These are phyloP conservation scores for Colletotrichum limetticola DNA, from an alignment of 2,329 filamentous ascomycete species.

Conservation along the genomic window DNA sequence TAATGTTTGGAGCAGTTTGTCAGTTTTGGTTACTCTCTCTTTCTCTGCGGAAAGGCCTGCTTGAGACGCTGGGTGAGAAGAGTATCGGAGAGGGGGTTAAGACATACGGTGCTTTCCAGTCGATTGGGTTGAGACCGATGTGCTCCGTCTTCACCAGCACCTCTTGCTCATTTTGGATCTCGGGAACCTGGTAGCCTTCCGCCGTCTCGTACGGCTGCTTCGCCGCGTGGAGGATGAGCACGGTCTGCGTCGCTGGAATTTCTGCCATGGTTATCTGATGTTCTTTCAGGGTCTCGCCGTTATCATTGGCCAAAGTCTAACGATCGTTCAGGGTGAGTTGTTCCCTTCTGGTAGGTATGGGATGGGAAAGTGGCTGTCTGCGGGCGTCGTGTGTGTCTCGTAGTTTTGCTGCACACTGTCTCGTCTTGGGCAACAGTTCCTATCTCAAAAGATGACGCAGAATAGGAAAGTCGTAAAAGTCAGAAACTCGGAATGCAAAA, in stretches of 20 bases:
- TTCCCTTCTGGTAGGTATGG: neutral
- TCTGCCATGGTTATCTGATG: constrained; percentile 20
- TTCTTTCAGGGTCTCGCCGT: neutral
- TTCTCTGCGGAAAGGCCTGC: neutral
- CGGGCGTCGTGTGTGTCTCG: neutral
- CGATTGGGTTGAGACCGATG: constrained; percentile 81
- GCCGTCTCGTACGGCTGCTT: constrained; percentile 61
- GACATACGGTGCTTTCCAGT: constrained; percentile 78
- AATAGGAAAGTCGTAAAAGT: neutral
- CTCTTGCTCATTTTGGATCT: constrained; percentile 53
- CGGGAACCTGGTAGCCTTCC: constrained; percentile 56
- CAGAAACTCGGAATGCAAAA: neutral
- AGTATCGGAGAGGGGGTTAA: neutral
- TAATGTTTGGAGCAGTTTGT: constrained; percentile 40
- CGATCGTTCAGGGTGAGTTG: neutral
- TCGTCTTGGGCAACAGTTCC: constrained; percentile 7
- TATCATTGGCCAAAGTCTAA: constrained; percentile 9
- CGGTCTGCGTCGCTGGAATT: constrained; percentile 50
- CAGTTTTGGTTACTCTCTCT: neutral
- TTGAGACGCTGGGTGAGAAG: neutral
- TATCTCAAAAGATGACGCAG: neutral
- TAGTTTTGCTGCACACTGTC: neutral
- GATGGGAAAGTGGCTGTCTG: neutral
- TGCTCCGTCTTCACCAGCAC: constrained; percentile 71
- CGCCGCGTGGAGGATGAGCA: constrained; percentile 60